phyloP scores from a whole-genome alignment of 805 yeast genomes.

The Pichia exigua region DNA sequence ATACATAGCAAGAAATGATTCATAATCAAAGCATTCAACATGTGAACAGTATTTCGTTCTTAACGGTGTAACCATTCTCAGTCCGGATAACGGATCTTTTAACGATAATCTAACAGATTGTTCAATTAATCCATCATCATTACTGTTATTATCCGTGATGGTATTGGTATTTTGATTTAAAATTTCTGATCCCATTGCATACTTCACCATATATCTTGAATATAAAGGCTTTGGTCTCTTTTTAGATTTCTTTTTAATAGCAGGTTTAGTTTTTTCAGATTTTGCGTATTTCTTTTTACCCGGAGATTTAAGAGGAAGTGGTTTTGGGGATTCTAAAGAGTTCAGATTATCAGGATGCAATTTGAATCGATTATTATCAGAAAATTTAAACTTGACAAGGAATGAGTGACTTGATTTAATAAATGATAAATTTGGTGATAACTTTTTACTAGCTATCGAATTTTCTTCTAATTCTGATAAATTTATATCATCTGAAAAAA shows the following conservation, averaged over 20 bases:
- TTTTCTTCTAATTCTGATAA: background rate
- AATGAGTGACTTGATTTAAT: background rate
- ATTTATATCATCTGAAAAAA: conserved; percentile 6
- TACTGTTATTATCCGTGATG: conserved; percentile 5
- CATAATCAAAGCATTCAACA: conserved; percentile 29
- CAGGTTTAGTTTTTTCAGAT: background rate
- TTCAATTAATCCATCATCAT: conserved; percentile 27
- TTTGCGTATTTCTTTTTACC: background rate
- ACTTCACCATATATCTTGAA: conserved; percentile 10
- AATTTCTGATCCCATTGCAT: conserved; percentile 7
- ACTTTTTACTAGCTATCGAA: background rate
- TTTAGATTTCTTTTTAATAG: conserved; percentile 1
- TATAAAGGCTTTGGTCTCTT: conserved; percentile 9
- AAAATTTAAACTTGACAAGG: background rate
- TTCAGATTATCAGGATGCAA: background rate
- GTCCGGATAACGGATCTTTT: conserved; percentile 28
- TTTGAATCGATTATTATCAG: background rate
- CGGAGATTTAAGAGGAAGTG: background rate
- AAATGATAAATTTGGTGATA: background rate
- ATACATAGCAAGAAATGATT: conserved; percentile 24
- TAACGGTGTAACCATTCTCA: conserved; percentile 23
- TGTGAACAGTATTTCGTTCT: conserved; percentile 28
- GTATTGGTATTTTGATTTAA: conserved; percentile 14
- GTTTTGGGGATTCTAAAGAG: background rate
- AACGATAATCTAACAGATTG: conserved; percentile 24